Evolutionary conservation across 1,284 basidiomycete species (phyloP).

Genomic region (Coniophora puteana): DNA sequence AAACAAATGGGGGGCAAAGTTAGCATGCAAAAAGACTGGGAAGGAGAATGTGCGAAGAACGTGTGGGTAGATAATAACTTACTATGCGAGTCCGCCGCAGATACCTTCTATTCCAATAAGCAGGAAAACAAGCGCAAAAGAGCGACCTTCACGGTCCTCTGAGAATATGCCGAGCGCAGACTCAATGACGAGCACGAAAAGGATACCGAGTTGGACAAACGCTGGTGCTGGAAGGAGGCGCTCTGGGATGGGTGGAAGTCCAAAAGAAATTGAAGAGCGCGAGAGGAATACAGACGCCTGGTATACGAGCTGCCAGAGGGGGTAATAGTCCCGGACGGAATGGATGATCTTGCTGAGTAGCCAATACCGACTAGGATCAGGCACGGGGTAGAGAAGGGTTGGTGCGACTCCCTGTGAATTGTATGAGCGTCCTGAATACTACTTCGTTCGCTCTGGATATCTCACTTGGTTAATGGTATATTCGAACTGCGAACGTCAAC

Average conservation of each 20-base stretch:
- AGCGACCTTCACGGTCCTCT: conserved; percentile 45
- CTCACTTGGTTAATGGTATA: conserved; percentile 88
- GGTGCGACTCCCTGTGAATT: conserved; percentile 75
- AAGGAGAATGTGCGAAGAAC: too few species aligned
- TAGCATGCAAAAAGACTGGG: conserved; percentile 1
- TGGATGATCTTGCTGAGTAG: conserved; percentile 77
- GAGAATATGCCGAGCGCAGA: conserved; percentile 65
- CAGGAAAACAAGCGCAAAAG: conserved; percentile 68
- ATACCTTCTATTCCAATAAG: conserved; percentile 83
- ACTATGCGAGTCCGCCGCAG: conserved; percentile 93
- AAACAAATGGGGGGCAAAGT: neutral
- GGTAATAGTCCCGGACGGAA: conserved; percentile 91
- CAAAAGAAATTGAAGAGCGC: conserved; percentile 87
- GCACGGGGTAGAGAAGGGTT: conserved; percentile 88
- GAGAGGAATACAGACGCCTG: conserved; percentile 96
- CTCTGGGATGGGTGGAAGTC: conserved; percentile 78
- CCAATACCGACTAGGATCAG: conserved; percentile 52
- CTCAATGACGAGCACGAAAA: conserved; percentile 60
- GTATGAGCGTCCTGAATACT: conserved; percentile 3
- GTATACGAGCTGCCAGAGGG: conserved; percentile 85
- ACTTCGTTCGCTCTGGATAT: neutral
- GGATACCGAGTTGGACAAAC: conserved; percentile 61
- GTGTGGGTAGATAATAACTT: conserved; percentile 34
- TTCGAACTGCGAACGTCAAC: conserved; percentile 59
- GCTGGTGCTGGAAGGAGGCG: conserved; percentile 73